These are phyloP conservation scores for Cryptosporidium andersoni DNA, from an alignment of 169 alveolate species.

Conservation along the genomic window DNA sequence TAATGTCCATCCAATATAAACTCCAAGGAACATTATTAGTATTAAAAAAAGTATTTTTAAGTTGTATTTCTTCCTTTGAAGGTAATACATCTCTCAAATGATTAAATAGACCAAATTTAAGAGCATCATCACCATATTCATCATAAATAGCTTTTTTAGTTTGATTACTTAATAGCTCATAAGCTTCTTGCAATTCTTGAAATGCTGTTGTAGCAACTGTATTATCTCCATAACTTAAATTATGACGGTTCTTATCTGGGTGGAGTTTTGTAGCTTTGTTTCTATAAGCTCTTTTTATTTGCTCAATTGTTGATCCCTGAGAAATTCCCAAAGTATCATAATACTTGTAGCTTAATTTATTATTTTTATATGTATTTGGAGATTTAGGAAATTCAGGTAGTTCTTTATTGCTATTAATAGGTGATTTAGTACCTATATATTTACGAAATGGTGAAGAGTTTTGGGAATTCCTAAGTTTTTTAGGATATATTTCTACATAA, in stretches of 20 bases:
- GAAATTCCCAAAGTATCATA: slow-evolving; percentile 16
- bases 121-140: slow-evolving; percentile 46
- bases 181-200: slow-evolving; percentile 27
- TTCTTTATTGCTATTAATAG: too few species aligned
- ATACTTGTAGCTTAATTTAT: background rate
- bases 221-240: background rate
- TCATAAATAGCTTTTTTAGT: slow-evolving; percentile 41
- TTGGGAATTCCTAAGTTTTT: too few species aligned
- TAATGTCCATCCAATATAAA: too few species aligned
- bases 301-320: background rate
- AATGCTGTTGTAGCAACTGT: slow-evolving; percentile 2
- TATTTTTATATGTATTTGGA: too few species aligned
- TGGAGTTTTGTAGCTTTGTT: slow-evolving; percentile 33
- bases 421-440: too few species aligned
- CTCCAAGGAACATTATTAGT: too few species aligned
- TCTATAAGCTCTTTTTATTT: slow-evolving; percentile 33
- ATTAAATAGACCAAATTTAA: slow-evolving; percentile 36
- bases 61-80: background rate
- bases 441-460: too few species aligned
- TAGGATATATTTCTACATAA: too few species aligned
- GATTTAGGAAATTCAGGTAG: too few species aligned
- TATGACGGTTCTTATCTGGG: slow-evolving; percentile 11
- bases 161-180: slow-evolving; percentile 49
- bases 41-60: background rate
- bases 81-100: slow-evolving; percentile 16